Percentiles rank a stretch among this genome's conserved stretches.
These are phyloP conservation scores for Oenanthe sinensis DNA, from an alignment of 129 eudicot genomes.

Conservation along the genomic window DNA sequence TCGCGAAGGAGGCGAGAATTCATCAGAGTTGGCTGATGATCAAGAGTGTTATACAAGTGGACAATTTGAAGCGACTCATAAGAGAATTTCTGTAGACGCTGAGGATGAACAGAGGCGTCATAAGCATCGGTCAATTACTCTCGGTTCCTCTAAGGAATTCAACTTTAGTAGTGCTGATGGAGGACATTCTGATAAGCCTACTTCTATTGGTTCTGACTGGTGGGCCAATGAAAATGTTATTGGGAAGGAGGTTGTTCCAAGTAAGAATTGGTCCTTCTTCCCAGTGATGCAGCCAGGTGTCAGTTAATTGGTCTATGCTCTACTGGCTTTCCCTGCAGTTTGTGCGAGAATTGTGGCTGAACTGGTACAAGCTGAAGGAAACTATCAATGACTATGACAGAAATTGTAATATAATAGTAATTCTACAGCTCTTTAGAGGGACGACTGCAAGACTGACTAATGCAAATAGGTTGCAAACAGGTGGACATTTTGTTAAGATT, in stretches of 20 bases:
- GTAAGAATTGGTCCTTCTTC: conserved; percentile 72
- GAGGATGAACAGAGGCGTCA: conserved; percentile 49
- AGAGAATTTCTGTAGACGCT: conserved; percentile 22
- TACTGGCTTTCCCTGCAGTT: not conserved
- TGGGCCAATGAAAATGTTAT: conserved; percentile 69
- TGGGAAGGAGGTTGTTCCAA: conserved; percentile 41
- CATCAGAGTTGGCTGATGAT: not conserved
- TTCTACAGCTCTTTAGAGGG: conserved; percentile 6
- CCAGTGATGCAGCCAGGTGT: conserved; percentile 74
- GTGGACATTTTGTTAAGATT: conserved; percentile 12
- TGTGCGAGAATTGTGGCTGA: not conserved
- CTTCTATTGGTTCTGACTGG: conserved; percentile 29
- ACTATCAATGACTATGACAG: conserved; percentile 2
- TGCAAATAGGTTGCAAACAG: conserved; percentile 8
- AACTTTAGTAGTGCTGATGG: conserved; percentile 68
- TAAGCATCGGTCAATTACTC: conserved; percentile 62
- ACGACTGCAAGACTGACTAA: conserved; percentile 18
- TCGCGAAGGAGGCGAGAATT: conserved; percentile 6
- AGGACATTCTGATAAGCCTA: conserved; percentile 19
- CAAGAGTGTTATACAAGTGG: not conserved
- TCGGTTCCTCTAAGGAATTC: conserved; percentile 73
- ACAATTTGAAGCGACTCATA: conserved; percentile 13
- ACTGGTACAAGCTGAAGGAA: conserved; percentile 2
- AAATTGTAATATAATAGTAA: conserved; percentile 13
- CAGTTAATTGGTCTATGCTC: conserved; percentile 30